Evolutionary conservation across 2,329 filamentous ascomycete genomes (phyloP), one percentile per base, ranked within the genome.

Genomic region (Xylaria hypoxylon): DNA sequence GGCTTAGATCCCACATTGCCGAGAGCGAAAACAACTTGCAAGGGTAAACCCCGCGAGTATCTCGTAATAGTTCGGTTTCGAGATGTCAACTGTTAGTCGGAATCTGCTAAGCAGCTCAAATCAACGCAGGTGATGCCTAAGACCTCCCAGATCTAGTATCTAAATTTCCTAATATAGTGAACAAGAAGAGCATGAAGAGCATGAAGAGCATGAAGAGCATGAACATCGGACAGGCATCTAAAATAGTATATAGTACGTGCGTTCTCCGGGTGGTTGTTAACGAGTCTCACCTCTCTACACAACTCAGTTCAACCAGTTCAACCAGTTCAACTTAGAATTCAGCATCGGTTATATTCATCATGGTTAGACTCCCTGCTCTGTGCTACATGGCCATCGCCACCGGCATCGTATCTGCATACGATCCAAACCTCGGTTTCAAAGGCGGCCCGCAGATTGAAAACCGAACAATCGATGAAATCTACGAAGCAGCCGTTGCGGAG

Each of bases 401-500:
- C 6, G 5, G 38, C 7, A 22, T 44, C 28, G 47, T 55, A 22
- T 45, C 40, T 10, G 64, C 64, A 19, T 66, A 59, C 31, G 64
- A 66, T 26, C 4, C 19, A 22, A 62, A 52, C 3, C 28, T 66
- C 8, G 64, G 64, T 5, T 66, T 59, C 44, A 38, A 63, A 31
- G 55, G 59, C 35, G 55, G 53, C 2, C 64, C 64, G 10, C n/a
- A 55, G 19, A 17, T 63, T 17, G 64, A 66, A 50, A 66, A 59
- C 33, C 59, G 64, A 50, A 66, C 64, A 2, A 63, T 66, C 35
- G 53, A 66, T n/a, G 64, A 66, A n/a, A 66, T 66, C 35, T 66
- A 66, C 59, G 33, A 59, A 38, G 64, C 64, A 13, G 64, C 64
- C n/a, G 31, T 66, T 28, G 59, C 59, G 5, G 64, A 66, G 26